Base-by-base conservation (phyloP, 768 basidiomycete species). In the Tricholoma furcatifolium region DNA sequence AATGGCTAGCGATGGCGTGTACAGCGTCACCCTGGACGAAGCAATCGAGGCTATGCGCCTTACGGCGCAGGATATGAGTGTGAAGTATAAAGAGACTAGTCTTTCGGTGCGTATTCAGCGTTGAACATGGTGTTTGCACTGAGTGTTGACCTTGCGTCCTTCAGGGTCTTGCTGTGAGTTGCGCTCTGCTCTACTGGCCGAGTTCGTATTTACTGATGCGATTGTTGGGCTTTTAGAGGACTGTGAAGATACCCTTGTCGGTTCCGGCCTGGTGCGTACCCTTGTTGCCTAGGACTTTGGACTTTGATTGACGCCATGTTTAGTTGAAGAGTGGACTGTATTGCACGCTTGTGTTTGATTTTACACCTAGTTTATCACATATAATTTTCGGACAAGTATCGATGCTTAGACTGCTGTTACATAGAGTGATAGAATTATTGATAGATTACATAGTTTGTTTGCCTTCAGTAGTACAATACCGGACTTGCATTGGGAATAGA, bases 1-100 rank as follows among this genome's bases (percentile, higher is more conserved):
- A 7, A 88, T 97, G 81, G 93, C 94, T 8, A 91, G 91, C 55
- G 82, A 91, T 62, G 94, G 91, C 0, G 78, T 90, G 12, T 93
- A 93, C 62, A 83, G 85, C 31, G 93, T 95, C 32, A 88, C 87
- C 0, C 76, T 98, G 17, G 95, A 98, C 65, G 93, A 97, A 67
- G 95, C 94, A 2, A 97, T 98, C 50, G 91, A 93, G 67, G 93
- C 94, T 4, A 96, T 96, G 92, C 78, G 91, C 20, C 66, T 96
- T 43, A 97, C 93, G 6, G 94, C 95, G 23, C 77, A 81, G n/a
- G 91, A 94, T 67, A 96, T 96, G 93, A 93, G 91, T 56, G 81
- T 88, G 60, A 93, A 94, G 68, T 95, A 96, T 67, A 97, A 96
- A 66, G 94, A 98, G 70, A 98, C 94, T 0, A 92, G 89, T 68